A percentile compares a stretch with the other conserved stretches of the same genome.
These are phyloP conservation scores for Phaseolus lunatus DNA, from an alignment of 306 rosid genomes.

Conservation along the genomic window DNA sequence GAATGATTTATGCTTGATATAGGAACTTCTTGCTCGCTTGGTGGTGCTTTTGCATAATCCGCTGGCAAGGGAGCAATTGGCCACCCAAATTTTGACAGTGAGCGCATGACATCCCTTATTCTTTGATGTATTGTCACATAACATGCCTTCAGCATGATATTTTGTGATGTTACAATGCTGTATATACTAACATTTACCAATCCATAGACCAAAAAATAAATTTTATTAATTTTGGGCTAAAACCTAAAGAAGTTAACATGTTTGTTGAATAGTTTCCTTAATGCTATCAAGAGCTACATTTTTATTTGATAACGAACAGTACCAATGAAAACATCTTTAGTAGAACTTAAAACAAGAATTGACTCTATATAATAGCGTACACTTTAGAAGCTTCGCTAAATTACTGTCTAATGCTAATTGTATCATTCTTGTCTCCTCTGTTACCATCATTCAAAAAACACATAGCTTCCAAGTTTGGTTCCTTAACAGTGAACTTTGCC, in stretches of 20 bases:
- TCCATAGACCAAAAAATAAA: not conserved
- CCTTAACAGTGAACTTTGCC: no score
- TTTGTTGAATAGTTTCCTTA: slow-evolving; percentile 29
- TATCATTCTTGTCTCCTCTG: no score
- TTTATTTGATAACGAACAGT: no score
- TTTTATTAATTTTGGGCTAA: slow-evolving; percentile 18
- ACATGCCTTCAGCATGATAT: slow-evolving; percentile 36
- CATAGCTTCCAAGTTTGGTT: no score
- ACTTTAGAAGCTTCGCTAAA: no score
- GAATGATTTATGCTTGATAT: slow-evolving; percentile 41
- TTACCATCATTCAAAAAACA: no score
- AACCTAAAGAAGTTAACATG: slow-evolving; percentile 6
- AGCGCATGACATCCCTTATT: slow-evolving; percentile 45
- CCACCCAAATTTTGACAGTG: slow-evolving; percentile 89
- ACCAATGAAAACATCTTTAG: no score
- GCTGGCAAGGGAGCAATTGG: slow-evolving; percentile 86
- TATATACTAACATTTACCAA: slow-evolving; percentile 16
- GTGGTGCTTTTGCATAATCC: slow-evolving; percentile 96
- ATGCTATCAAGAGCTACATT: slow-evolving; percentile 13
- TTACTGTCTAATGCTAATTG: no score
- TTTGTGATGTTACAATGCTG: slow-evolving; percentile 15
- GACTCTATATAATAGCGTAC: no score
- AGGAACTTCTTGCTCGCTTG: slow-evolving; percentile 95
- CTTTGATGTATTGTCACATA: slow-evolving; percentile 34
- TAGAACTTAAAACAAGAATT: no score